Base-by-base conservation (phyloP, 2,329 filamentous ascomycete genomes). In the Aspergillus quadricinctus region DNA sequence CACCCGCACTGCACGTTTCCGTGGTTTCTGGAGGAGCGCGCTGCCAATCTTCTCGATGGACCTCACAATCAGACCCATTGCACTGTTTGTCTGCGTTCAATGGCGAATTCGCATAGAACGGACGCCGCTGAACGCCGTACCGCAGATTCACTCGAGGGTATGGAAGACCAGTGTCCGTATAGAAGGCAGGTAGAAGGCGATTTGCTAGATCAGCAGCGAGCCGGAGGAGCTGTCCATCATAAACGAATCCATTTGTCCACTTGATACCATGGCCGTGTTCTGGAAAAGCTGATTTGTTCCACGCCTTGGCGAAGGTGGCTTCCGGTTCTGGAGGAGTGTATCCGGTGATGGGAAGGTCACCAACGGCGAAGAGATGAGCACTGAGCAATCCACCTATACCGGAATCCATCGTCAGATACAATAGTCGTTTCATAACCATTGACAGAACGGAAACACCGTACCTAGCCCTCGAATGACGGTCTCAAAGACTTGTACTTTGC, bases 401-500 rank as follows among this genome's bases (percentile, higher is more conserved):
- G 49, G 19, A 48, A 23, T 21, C 21, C 48, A 0, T 48, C 29
- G 35, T 59, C 55, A 61, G 61, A 53, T 21, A 25, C 8, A 40
- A 7, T 45, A 14, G 45, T 7, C 11, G 17, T 14, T 49, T 35
- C 54, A 3, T 7, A 37, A 29, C 17, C 9, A 17, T 3, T 45
- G 29, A 53, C 19, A 28, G 31, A 27, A 25, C 8, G 7, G 19
- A 50, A 46, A 10, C 11, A 28, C 27, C 71, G 55, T 67, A 76
- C 74, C 74, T 54, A 77, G 84, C 17, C 93, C 94, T 57, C 94
- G 84, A 64, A 99, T 99, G 37, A 96, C 93, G 0, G 93, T 97
- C 78, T 99, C 94, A 69, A 99, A 99, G 41, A 99, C 91, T 76
- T 99, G 93, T 1, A 99, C 94, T 75, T 97, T 99, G 77, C 92